Percentiles rank a stretch among this genome's conserved stretches.
Evolutionary conservation across 2,329 filamentous ascomycete genomes (phyloP).

Genomic region (Penicillium sp.): DNA sequence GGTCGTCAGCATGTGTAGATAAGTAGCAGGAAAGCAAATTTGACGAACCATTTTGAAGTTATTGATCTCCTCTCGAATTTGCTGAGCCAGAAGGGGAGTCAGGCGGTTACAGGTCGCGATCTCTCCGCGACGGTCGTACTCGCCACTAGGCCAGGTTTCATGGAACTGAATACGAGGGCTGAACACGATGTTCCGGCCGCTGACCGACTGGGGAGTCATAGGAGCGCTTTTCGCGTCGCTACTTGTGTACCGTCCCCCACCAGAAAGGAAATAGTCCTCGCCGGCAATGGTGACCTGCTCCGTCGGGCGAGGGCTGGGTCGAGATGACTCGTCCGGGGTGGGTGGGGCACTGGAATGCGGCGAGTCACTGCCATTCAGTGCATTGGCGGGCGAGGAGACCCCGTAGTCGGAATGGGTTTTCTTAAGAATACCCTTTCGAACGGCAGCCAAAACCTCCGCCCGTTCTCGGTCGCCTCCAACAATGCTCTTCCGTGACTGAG

Average conservation of each 20-base stretch:
- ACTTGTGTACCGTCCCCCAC: conserved; percentile 62
- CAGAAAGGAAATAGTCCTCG: conserved; percentile 87
- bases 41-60: conserved; percentile 96
- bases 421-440: conserved; percentile 95
- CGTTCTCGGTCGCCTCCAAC: conserved; percentile 86
- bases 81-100: conserved; percentile 94
- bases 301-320: conserved; percentile 60
- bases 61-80: conserved; percentile 99
- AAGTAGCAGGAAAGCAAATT: neutral
- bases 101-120: conserved; percentile 97
- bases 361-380: conserved; percentile 69
- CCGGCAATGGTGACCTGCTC: conserved; percentile 73
- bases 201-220: conserved; percentile 63
- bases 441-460: conserved; percentile 85
- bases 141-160: conserved; percentile 92
- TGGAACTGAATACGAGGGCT: conserved; percentile 92
- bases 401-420: conserved; percentile 60
- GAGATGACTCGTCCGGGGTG: conserved; percentile 76
- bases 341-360: conserved; percentile 83
- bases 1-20: conserved; percentile 40
- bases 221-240: conserved; percentile 79
- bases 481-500: conserved; percentile 75
- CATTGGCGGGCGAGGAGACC: conserved; percentile 67
- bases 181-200: conserved; percentile 64
- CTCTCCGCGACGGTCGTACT: conserved; percentile 94